Conservation (phyloP, 2,329 filamentous ascomycete species). For the Sporothrix pseudoabietina region DNA sequence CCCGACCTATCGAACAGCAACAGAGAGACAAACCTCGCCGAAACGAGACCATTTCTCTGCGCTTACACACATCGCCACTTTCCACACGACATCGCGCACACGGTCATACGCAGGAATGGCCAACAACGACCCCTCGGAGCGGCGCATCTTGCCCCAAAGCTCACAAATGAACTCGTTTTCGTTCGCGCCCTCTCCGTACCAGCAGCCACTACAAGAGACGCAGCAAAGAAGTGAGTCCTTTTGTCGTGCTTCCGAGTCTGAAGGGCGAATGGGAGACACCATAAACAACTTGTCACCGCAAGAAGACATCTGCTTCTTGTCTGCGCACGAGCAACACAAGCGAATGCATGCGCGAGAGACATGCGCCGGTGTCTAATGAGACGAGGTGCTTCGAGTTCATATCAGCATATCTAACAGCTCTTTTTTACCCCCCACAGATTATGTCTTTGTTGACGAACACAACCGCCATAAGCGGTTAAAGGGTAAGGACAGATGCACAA, state of each 20-base stretch:
- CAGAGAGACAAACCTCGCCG: constrained; percentile 8
- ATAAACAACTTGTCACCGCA: neutral
- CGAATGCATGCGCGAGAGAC: neutral
- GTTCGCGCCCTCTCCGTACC: constrained; percentile 67
- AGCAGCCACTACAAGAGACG: constrained; percentile 67
- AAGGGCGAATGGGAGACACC: too few species aligned
- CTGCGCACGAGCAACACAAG: neutral
- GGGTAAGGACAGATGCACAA: constrained; percentile 56
- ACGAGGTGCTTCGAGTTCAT: neutral
- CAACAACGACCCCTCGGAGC: constrained; percentile 59
- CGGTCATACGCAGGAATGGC: constrained; percentile 52
- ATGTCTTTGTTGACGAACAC: constrained; percentile 98
- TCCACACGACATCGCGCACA: constrained; percentile 1
- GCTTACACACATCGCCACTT: neutral
- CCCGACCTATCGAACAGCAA: constrained; percentile 10
- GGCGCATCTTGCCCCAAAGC: constrained; percentile 67
- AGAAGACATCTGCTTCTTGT: neutral
- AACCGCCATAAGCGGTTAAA: constrained; percentile 97
- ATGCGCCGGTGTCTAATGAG: neutral
- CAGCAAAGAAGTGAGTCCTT: constrained; percentile 71
- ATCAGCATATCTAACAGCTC: constrained; percentile 39
- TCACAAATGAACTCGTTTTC: constrained; percentile 74
- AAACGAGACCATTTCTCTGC: neutral
- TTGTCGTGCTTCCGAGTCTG: neutral
- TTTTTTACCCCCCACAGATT: constrained; percentile 60